Evolutionary conservation across 306 rosid genomes (phyloP).

Genomic region (Sechiopsis laciniata): DNA sequence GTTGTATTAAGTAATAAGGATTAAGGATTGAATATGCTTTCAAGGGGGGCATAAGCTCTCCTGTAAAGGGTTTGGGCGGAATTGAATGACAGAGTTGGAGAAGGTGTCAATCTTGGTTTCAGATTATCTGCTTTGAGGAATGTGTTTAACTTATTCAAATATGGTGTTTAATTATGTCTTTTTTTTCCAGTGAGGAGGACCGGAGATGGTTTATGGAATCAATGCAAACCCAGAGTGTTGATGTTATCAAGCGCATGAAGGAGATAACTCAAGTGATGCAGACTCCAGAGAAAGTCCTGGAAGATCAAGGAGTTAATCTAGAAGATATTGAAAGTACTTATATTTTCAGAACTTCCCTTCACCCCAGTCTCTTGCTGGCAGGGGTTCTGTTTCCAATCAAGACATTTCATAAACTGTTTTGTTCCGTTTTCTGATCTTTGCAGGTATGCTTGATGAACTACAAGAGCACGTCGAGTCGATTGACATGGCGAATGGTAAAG

Average conservation of each 20-base stretch:
- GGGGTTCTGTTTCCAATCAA: not conserved
- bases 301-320: constrained; percentile 69
- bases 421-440: constrained; percentile 12
- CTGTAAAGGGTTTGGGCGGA: too few relatives aligned
- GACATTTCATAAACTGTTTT: not conserved
- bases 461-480: constrained; percentile 95
- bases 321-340: constrained; percentile 65
- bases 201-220: constrained; percentile 89
- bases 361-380: not conserved
- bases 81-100: not conserved
- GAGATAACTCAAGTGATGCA: constrained; percentile 85
- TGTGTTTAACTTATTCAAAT: constrained; percentile 13
- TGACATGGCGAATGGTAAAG: constrained; percentile 89
- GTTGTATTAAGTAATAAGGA: too few relatives aligned
- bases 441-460: constrained; percentile 83
- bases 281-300: constrained; percentile 79
- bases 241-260: constrained; percentile 84
- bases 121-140: constrained; percentile 1
- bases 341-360: not conserved
- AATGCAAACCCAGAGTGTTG: constrained; percentile 71
- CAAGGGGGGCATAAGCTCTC: too few relatives aligned
- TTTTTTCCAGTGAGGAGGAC: constrained; percentile 68
- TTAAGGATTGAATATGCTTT: too few relatives aligned
- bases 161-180: constrained; percentile 16
- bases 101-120: not conserved